Evolutionary conservation across 495 filamentous ascomycete genomes (phyloP), one percentile per base, ranked within the genome.

Genomic region (Cairneyella variabilis): DNA sequence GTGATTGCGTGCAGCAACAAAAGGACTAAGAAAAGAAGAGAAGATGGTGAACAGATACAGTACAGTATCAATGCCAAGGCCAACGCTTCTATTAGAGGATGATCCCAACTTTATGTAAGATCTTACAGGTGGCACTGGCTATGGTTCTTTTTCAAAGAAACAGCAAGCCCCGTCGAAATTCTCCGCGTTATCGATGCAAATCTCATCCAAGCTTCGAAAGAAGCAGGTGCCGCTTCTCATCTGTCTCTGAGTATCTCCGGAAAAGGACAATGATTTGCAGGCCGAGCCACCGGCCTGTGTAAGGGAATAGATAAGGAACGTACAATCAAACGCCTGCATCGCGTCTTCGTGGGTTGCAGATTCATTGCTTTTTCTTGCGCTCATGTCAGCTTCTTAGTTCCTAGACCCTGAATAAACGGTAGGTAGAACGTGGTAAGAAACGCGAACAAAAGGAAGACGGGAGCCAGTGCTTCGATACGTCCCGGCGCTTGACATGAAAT

Each of bases 81-180:
- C 9, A 20, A 8, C 12, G 8, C 22, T 20, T 4, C 3, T 14
- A 14, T 32, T 3, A 26, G 40, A 44, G 41, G 41, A 25, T 36
- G 34, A 39, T 46, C 7, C 30, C 20, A 28, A 45, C 16, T 46
- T 54, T 54, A 54, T 54, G 51, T 54, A 54, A 8, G 7, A n/a
- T n/a, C n/a, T n/a, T n/a, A n/a, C n/a, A n/a, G n/a, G n/a, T n/a
- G n/a, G n/a, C n/a, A n/a, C n/a, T n/a, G n/a, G n/a, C n/a, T n/a
- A n/a, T n/a, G n/a, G n/a, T n/a, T n/a, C n/a, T n/a, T n/a, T n/a
- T n/a, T n/a, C n/a, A n/a, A n/a, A n/a, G n/a, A n/a, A n/a, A n/a
- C n/a, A n/a, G n/a, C n/a, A n/a, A n/a, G 25, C 40, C 22, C 25
- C 39, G 32, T 39, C 16, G 21, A 3, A 47, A 25, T 54, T 47